Conservation (phyloP, 805 yeast genomes). For the Saccharomycopsis olivae region DNA sequence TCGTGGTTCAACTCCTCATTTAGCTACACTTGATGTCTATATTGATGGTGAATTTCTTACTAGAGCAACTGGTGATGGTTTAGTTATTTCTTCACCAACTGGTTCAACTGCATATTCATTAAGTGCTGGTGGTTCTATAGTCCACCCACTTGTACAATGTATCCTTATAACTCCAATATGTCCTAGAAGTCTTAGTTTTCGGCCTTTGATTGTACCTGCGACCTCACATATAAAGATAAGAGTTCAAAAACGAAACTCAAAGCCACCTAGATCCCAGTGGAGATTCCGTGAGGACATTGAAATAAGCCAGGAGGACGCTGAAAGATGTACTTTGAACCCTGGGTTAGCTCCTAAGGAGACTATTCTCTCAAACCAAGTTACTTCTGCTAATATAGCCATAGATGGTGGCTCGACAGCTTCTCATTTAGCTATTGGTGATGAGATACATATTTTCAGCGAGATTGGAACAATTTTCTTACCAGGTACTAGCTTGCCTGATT, state of each 20-base stretch:
- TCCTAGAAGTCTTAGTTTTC: slow-evolving; percentile 80
- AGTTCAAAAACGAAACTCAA: slow-evolving; percentile 35
- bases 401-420: slow-evolving; percentile 72
- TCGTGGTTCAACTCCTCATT: slow-evolving; percentile 79
- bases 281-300: slow-evolving; percentile 4
- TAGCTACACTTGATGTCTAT: slow-evolving; percentile 73
- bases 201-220: slow-evolving; percentile 78
- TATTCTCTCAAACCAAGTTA: slow-evolving; percentile 4
- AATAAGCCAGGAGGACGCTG: not conserved
- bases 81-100: slow-evolving; percentile 79
- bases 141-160: slow-evolving; percentile 79
- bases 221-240: slow-evolving; percentile 61
- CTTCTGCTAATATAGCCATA: slow-evolving; percentile 49
- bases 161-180: slow-evolving; percentile 82
- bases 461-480: slow-evolving; percentile 49
- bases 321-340: too few relatives aligned
- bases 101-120: slow-evolving; percentile 92
- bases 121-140: slow-evolving; percentile 86
- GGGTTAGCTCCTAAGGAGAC: too few relatives aligned
- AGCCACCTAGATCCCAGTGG: too few relatives aligned
- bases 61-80: slow-evolving; percentile 87
- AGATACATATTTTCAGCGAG: slow-evolving; percentile 60
- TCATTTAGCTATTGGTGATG: slow-evolving; percentile 63
- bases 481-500: slow-evolving; percentile 29
- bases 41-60: slow-evolving; percentile 81